Evolutionary conservation across 768 basidiomycete species (phyloP).

Genomic region (Floccularia luteovirens): DNA sequence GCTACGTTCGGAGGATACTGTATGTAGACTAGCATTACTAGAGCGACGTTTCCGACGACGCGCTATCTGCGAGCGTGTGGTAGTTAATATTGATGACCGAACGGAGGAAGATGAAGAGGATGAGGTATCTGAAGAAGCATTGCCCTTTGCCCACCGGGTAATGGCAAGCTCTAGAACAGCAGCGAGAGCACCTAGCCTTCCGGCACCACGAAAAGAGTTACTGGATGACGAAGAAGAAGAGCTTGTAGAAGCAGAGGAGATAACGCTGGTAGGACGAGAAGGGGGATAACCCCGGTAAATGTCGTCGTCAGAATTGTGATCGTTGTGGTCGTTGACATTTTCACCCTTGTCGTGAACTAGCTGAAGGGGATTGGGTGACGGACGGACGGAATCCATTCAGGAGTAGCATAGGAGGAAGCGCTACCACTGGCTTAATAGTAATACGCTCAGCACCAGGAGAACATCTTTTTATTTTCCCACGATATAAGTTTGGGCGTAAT

Average conservation of each 20-base stretch:
- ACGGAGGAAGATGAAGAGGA: slow-evolving; percentile 35
- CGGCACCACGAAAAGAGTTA: slow-evolving; percentile 25
- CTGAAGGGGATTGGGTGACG: slow-evolving; percentile 2
- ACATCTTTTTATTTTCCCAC: too few species aligned
- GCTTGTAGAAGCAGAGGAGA: slow-evolving; percentile 22
- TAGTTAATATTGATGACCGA: slow-evolving; percentile 31
- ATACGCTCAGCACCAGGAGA: too few species aligned
- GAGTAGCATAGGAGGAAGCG: too few species aligned
- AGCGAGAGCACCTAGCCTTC: slow-evolving; percentile 44
- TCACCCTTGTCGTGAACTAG: slow-evolving; percentile 1
- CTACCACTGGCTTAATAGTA: too few species aligned
- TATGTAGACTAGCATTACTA: slow-evolving; percentile 43
- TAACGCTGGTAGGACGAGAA: slow-evolving; percentile 17
- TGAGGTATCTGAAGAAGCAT: slow-evolving; percentile 18
- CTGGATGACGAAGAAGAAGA: slow-evolving; percentile 34
- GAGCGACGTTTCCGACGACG: slow-evolving; percentile 38
- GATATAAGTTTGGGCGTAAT: too few species aligned
- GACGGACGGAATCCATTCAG: too few species aligned
- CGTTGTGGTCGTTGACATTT: slow-evolving; percentile 11
- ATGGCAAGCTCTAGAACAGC: slow-evolving; percentile 66
- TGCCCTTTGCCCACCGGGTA: slow-evolving; percentile 56
- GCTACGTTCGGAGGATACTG: slow-evolving; percentile 47
- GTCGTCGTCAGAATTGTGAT: slow-evolving; percentile 29
- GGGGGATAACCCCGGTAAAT: slow-evolving; percentile 54
- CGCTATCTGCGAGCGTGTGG: slow-evolving; percentile 28